Conservation (phyloP, 1,284 basidiomycete species). For the Coniophora puteana region DNA sequence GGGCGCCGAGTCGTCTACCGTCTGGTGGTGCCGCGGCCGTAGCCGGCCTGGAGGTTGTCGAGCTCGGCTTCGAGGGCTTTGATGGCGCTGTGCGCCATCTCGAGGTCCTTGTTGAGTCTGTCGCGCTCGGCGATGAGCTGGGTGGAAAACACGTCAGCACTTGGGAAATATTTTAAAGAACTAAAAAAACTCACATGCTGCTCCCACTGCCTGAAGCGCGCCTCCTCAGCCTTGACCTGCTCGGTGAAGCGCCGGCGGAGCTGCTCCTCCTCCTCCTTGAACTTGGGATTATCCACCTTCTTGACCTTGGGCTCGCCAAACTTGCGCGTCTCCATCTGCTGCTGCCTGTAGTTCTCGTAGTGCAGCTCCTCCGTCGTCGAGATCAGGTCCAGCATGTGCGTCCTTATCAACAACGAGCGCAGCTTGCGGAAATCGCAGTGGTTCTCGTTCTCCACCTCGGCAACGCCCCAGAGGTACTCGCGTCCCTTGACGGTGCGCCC, state of each 20-base stretch:
- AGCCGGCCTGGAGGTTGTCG: slow-evolving; percentile 85
- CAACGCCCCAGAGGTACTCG: slow-evolving; percentile 99
- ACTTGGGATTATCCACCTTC: slow-evolving; percentile 99
- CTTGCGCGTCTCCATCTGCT: slow-evolving; percentile 99
- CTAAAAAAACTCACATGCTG: slow-evolving; percentile 72
- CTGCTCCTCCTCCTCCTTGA: slow-evolving; percentile 98
- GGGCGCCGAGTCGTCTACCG: slow-evolving; percentile 44
- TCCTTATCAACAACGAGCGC: slow-evolving; percentile 92
- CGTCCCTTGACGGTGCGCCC: slow-evolving; percentile 95
- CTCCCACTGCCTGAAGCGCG: slow-evolving; percentile 98
- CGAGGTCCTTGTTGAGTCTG: slow-evolving; percentile 95
- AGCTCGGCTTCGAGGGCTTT: slow-evolving; percentile 88
- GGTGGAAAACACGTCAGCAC: slow-evolving; percentile 12
- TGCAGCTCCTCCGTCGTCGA: slow-evolving; percentile 94
- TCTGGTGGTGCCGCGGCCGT: slow-evolving; percentile 71
- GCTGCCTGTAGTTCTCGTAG: slow-evolving; percentile 97
- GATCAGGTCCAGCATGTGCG: slow-evolving; percentile 98
- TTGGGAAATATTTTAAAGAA: slow-evolving; percentile 5
- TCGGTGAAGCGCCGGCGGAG: slow-evolving; percentile 98
- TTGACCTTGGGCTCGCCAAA: slow-evolving; percentile 98
- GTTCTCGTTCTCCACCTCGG: slow-evolving; percentile 98
- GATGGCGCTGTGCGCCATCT: slow-evolving; percentile 89
- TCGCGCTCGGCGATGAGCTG: slow-evolving; percentile 96
- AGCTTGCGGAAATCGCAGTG: slow-evolving; percentile 99
- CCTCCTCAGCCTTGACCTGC: slow-evolving; percentile 99